Percentiles rank a stretch among this genome's conserved stretches.
Conservation (phyloP, 2,329 filamentous ascomycete genomes). For the Cladosporium austrohemisphaericum region DNA sequence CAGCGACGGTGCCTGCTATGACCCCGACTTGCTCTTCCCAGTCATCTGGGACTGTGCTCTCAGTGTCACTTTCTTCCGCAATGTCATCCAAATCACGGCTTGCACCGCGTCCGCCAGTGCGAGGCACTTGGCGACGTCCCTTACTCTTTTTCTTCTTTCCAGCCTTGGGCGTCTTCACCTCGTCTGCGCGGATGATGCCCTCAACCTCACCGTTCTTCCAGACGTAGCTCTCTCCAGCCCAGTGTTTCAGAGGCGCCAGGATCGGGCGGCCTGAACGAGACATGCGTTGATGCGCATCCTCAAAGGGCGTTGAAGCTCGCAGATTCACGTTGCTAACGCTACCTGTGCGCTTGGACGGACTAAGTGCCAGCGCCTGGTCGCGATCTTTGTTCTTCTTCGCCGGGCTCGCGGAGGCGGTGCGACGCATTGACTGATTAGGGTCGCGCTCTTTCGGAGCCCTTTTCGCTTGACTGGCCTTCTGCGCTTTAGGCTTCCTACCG, state of each 20-base stretch:
- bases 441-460: slow-evolving; percentile 22
- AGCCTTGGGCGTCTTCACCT: slow-evolving; percentile 40
- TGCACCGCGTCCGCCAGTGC: slow-evolving; percentile 4
- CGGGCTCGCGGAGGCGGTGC: slow-evolving; percentile 17
- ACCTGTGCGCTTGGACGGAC: slow-evolving; percentile 14
- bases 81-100: slow-evolving; percentile 33
- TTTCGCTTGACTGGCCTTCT: slow-evolving; percentile 6
- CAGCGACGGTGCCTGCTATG: slow-evolving; percentile 60
- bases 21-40: slow-evolving; percentile 69
- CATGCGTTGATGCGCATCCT: slow-evolving; percentile 55
- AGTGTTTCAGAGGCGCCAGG: slow-evolving; percentile 75
- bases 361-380: not conserved
- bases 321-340: slow-evolving; percentile 34
- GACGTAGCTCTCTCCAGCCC: slow-evolving; percentile 77
- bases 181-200: slow-evolving; percentile 72
- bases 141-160: slow-evolving; percentile 37
- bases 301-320: slow-evolving; percentile 37
- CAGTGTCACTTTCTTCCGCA: slow-evolving; percentile 46
- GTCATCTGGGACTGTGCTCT: slow-evolving; percentile 56
- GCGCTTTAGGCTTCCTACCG: slow-evolving; percentile 13
- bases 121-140: slow-evolving; percentile 1
- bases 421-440: slow-evolving; percentile 22
- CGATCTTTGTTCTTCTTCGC: slow-evolving; percentile 17
- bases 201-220: slow-evolving; percentile 67
- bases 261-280: slow-evolving; percentile 76